phyloP scores from a whole-genome alignment of 2,329 filamentous ascomycete genomes.

The Hypoxylon sp. region DNA sequence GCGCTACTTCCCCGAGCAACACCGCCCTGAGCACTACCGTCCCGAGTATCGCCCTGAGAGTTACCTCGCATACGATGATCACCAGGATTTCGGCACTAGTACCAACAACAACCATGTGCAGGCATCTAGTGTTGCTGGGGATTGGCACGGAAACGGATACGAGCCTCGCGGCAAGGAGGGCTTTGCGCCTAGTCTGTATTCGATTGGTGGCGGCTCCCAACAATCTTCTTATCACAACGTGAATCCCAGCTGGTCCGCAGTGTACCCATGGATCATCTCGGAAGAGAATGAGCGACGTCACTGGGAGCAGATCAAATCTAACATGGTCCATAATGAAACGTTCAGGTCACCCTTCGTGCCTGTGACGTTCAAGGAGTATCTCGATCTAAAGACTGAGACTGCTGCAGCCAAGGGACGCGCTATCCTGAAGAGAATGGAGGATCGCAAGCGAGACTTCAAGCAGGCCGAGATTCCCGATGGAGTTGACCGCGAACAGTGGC shows the following conservation, averaged over 20 bases:
- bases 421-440: constrained; percentile 11
- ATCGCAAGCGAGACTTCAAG: constrained; percentile 5
- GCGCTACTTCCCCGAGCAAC: too few species aligned
- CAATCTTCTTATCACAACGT: not conserved
- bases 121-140: not conserved
- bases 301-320: constrained; percentile 57
- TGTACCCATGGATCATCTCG: not conserved
- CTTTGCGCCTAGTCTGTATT: not conserved
- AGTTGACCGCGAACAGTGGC: not conserved
- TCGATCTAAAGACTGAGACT: constrained; percentile 27
- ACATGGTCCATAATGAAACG: constrained; percentile 56
- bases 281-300: constrained; percentile 55
- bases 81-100: not conserved
- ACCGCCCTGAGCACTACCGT: too few species aligned
- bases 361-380: constrained; percentile 53
- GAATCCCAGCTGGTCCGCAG: not conserved
- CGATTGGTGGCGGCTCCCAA: not conserved
- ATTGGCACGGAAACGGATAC: not conserved
- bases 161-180: not conserved
- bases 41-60: not conserved
- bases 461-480: not conserved
- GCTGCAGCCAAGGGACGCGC: constrained; percentile 17
- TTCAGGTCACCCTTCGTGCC: constrained; percentile 58
- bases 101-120: not conserved
- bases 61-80: not conserved